These are phyloP conservation scores for Podospora appendiculata DNA, from an alignment of 495 filamentous ascomycete genomes.

Conservation along the genomic window DNA sequence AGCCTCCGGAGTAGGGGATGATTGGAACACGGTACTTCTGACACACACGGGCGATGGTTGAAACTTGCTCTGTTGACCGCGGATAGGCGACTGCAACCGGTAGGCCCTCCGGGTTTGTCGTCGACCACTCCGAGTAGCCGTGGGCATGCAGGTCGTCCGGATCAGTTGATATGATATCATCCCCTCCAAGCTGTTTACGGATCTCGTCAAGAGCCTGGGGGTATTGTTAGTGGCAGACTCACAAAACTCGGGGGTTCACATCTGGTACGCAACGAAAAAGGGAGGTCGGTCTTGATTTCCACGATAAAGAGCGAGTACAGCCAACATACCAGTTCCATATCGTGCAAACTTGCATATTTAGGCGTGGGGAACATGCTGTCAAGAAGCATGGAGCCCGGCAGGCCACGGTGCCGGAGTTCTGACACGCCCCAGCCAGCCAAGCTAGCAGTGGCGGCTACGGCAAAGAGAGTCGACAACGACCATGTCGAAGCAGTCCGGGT, in stretches of 20 bases:
- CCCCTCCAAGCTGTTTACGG: constrained; percentile 49
- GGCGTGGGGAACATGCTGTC: constrained; percentile 30
- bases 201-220: constrained; percentile 43
- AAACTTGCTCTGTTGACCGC: constrained; percentile 71
- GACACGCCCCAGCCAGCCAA: constrained; percentile 33
- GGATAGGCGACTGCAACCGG: constrained; percentile 80
- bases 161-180: constrained; percentile 72
- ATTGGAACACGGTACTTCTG: constrained; percentile 78
- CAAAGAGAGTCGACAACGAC: constrained; percentile 26
- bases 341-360: constrained; percentile 40
- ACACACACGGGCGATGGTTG: constrained; percentile 71
- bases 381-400: constrained; percentile 27
- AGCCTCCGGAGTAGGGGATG: constrained; percentile 80
- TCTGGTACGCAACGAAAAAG: background rate
- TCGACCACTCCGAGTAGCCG: constrained; percentile 87
- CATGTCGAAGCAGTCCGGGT: constrained; percentile 16
- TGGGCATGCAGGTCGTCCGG: constrained; percentile 73
- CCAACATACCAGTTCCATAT: constrained; percentile 43
- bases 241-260: background rate
- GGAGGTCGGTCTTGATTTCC: no score
- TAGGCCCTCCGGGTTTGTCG: constrained; percentile 66
- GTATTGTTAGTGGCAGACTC: background rate
- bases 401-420: constrained; percentile 16
- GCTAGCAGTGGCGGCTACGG: constrained; percentile 32
- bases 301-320: background rate